These are phyloP conservation scores for Pseudocercospora pini-densiflorae DNA, from an alignment of 2,329 filamentous ascomycete genomes.

Conservation along the genomic window DNA sequence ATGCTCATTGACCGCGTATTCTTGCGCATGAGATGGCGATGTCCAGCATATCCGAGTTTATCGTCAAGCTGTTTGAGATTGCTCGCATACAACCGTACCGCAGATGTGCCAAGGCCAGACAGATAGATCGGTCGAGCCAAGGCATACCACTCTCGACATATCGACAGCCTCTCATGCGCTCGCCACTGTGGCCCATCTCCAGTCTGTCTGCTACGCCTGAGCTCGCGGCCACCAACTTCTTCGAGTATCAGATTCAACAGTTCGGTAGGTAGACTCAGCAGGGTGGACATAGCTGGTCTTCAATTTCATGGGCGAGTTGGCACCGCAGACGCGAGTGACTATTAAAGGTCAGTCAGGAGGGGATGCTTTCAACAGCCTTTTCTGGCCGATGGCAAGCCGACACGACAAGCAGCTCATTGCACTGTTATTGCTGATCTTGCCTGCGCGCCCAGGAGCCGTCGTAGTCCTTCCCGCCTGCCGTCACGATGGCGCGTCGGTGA, in stretches of 20 bases:
- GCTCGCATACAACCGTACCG: conserved; percentile 21
- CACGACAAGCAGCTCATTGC: not conserved
- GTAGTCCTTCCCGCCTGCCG: not conserved
- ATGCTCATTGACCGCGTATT: conserved; percentile 25
- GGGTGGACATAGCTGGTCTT: conserved; percentile 18
- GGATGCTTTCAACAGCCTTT: not conserved
- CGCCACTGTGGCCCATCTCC: conserved; percentile 1
- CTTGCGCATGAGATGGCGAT: conserved; percentile 24
- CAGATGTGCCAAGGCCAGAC: conserved; percentile 21
- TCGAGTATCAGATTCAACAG: conserved; percentile 26
- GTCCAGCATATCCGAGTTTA: conserved; percentile 16
- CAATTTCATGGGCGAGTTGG: not conserved
- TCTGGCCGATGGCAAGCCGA: not conserved
- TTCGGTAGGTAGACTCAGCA: conserved; percentile 26
- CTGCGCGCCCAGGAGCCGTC: not conserved
- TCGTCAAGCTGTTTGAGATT: conserved; percentile 19
- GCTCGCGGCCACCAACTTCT: conserved; percentile 28
- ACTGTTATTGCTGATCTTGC: not conserved
- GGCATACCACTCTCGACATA: conserved; percentile 25
- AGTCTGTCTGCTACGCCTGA: conserved; percentile 23
- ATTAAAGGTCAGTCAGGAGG: not conserved
- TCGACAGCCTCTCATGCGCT: conserved; percentile 13
- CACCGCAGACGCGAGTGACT: not conserved
- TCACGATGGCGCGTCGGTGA: not conserved
- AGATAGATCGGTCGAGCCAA: conserved; percentile 24